Base-by-base conservation (phyloP, 2,329 filamentous ascomycete genomes). In the Fusarium chaquense region DNA sequence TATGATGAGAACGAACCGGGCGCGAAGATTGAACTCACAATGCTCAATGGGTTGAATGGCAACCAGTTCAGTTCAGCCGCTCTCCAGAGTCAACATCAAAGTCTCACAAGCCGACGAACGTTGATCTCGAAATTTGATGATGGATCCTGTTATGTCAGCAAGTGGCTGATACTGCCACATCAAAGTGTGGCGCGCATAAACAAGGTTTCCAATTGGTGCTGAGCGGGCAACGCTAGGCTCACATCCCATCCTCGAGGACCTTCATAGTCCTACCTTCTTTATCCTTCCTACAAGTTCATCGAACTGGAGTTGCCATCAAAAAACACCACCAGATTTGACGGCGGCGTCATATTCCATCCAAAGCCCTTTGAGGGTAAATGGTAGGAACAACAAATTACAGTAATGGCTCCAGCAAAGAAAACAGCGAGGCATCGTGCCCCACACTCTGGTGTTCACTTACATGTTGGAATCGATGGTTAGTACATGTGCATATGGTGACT, bases 91-190 rank as follows among this genome's bases (percentile, higher is more conserved):
- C 54, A 66, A 69, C 72, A 60, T 71, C 62, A 58, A 59, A 32
- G 64, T 69, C 51, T 65, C 67, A 61, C 57, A 51, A 71, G 58
- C 57, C 40, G 57, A 64, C 30, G 57, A 64, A 59, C 60, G 57
- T 62, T 52, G 62, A 50, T 72, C 75, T 71, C 62, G 73, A 77
- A 77, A 78, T 76, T 78, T 77, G 72, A 69, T 58, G 49, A 65
- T 59, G 56, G 61, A 41, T 53, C 67, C 16, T 6, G 11, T 79
- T 78, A 79, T 53, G 65, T 79, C 78, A 79, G 78, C 78, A 73
- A 76, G 58, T 65, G 55, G 64, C 47, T n/a, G 6, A 3, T 7
- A 28, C 5, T 41, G 33, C 32, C 46, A 55, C 46, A 13, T 6
- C 1, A 1, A 36, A 5, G 0, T 72, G 69, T 74, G 70, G 73